Evolutionary conservation across 148 eudicot species (phyloP), one percentile per base, ranked within the genome.

Genomic region (Nyssa sinensis): DNA sequence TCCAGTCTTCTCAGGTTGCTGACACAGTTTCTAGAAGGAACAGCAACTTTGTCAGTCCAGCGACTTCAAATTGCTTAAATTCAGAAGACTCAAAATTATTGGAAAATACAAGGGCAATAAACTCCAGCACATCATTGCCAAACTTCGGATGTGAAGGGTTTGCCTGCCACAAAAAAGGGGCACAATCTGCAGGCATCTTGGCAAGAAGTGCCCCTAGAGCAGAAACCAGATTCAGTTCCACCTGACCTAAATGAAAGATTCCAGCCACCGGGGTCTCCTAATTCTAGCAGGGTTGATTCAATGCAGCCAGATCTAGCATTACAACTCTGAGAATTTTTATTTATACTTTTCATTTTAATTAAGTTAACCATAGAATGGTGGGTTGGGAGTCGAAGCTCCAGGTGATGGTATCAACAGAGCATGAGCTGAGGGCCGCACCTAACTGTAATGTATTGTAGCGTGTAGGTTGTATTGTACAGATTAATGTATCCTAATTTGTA

Each of bases 221-320:
- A 49, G 58, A 75, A 62, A 3, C 55, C 47, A 7, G 77, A 74
- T 58, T 63, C 84, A 25, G 64, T 62, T 33, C 85, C 83, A 21
- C 88, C 88, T 28, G 85, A 85, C 73, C 77, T 82, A n/a, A 85
- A 85, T 63, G 79, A 81, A 10, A 78, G 85, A 39, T 79, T 84
- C 57, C 84, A 81, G 71, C 28, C 85, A 33, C 75, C 81, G 16
- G 72, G 75, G 34, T 81, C 86, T 49, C 80, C 88, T 24, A 47
- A 57, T 62, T 79, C 83, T 28, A 77, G 75, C 16, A 74, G 75
- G 63, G 69, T 69, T 11, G 83, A 82, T 24, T 37, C 81, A 37
- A 62, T 69, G 61, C 84, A 77, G 27, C 81, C 86, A 35, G 88
- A 82, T 75, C 49, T 85, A 51, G 82, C 82, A 37, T 82, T 80